These are phyloP conservation scores for Globisporangium lucens DNA, from an alignment of 352 stramenopile species.

Conservation along the genomic window DNA sequence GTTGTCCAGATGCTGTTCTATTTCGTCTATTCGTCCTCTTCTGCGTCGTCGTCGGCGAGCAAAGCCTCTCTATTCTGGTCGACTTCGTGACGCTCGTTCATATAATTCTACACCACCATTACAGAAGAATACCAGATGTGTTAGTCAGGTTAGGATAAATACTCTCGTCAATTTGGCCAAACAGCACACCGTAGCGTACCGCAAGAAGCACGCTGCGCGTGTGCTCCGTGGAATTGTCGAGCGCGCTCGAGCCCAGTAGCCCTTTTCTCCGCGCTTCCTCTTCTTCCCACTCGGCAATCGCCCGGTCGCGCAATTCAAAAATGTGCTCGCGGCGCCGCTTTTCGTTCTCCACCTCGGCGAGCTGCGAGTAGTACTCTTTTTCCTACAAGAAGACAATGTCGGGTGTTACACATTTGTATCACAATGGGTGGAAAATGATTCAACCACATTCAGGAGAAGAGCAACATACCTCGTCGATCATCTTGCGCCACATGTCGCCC, in stretches of 20 bases:
- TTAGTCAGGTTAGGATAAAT: not conserved
- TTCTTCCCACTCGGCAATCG: slow-evolving; percentile 75
- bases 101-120: slow-evolving; percentile 47
- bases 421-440: not conserved
- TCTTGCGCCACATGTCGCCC: slow-evolving; percentile 82
- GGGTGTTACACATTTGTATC: not conserved
- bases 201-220: slow-evolving; percentile 64
- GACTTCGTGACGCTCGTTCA: slow-evolving; percentile 73
- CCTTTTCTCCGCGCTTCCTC: slow-evolving; percentile 66
- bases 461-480: slow-evolving; percentile 57
- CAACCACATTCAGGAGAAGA: not conserved
- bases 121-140: slow-evolving; percentile 4
- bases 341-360: slow-evolving; percentile 78
- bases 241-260: slow-evolving; percentile 44
- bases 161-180: not conserved
- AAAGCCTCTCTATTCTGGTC: slow-evolving; percentile 44
- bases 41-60: slow-evolving; percentile 36
- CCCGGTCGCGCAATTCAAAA: slow-evolving; percentile 64
- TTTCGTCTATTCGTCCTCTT: slow-evolving; percentile 27
- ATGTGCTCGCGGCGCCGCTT: slow-evolving; percentile 71
- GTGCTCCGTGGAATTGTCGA: slow-evolving; percentile 60
- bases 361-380: slow-evolving; percentile 73
- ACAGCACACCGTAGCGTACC: slow-evolving; percentile 43
- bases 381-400: slow-evolving; percentile 26
- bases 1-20: not conserved